A percentile compares a stretch with the other conserved stretches of the same genome.
These are phyloP conservation scores for Chaetothyriales sp. DNA, from an alignment of 2,329 filamentous ascomycete species.

Conservation along the genomic window DNA sequence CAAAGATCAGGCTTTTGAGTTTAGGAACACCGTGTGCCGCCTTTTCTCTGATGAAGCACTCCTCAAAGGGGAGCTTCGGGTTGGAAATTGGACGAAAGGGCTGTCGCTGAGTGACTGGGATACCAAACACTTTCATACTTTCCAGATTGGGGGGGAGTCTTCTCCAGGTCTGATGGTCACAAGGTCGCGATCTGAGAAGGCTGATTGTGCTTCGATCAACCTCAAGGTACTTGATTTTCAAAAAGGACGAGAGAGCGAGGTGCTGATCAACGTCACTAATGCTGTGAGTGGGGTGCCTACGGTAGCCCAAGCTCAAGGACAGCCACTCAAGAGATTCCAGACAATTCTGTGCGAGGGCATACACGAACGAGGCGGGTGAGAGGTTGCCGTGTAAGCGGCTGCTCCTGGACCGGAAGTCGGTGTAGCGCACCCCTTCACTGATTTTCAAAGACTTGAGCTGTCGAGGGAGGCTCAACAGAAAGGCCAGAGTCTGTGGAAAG, in stretches of 20 bases:
- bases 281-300: constrained; percentile 6
- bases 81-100: constrained; percentile 10
- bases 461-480: constrained; percentile 13
- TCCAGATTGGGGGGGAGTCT: constrained; percentile 14
- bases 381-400: constrained; percentile 16
- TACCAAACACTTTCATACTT: constrained; percentile 15
- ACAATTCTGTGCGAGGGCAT: constrained; percentile 11
- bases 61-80: constrained; percentile 12
- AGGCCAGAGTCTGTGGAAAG: constrained; percentile 9
- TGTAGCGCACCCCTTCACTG: constrained; percentile 17
- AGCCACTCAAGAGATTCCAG: constrained; percentile 11
- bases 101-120: constrained; percentile 10
- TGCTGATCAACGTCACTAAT: constrained; percentile 11
- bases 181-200: constrained; percentile 10
- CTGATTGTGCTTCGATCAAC: constrained; percentile 12
- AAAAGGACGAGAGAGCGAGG: constrained; percentile 11
- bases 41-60: constrained; percentile 13
- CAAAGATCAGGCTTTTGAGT: constrained; percentile 12
- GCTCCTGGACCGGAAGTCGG: constrained; percentile 8
- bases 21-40: constrained; percentile 12
- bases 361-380: constrained; percentile 10
- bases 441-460: constrained; percentile 15
- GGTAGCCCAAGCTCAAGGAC: constrained; percentile 13
- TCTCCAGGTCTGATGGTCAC: constrained; percentile 14
- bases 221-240: constrained; percentile 12